phyloP scores from a whole-genome alignment of 1,284 basidiomycete species.

The Ceratobasidium papillatum region DNA sequence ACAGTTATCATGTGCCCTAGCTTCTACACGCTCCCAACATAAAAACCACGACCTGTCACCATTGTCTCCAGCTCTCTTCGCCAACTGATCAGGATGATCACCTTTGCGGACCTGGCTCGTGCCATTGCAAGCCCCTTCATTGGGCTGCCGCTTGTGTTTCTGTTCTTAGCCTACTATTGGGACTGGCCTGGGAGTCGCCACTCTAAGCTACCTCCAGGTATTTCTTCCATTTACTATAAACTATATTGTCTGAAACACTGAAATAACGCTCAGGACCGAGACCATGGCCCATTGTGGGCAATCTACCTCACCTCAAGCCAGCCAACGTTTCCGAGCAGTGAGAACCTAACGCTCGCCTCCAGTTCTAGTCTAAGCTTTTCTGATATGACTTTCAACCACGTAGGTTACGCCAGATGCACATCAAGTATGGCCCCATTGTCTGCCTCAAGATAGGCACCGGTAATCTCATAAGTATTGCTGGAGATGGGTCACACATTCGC shows the following conservation, averaged over 20 bases:
- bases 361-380: background rate
- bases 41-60: background rate
- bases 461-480: constrained; percentile 27
- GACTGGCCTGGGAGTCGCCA: constrained; percentile 24
- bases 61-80: background rate
- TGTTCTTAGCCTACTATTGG: constrained; percentile 5
- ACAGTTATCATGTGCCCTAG: background rate
- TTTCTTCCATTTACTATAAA: background rate
- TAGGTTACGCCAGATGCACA: constrained; percentile 16
- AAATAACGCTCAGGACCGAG: background rate
- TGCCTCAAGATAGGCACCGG: constrained; percentile 27
- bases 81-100: background rate
- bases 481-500: constrained; percentile 25
- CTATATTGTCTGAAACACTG: background rate
- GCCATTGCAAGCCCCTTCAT: background rate
- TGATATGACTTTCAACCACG: background rate
- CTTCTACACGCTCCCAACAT: background rate
- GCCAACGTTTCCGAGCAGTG: constrained; percentile 5
- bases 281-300: constrained; percentile 8
- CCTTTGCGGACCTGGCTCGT: background rate
- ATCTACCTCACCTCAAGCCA: constrained; percentile 13
- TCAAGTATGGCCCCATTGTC: constrained; percentile 29
- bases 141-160: background rate
- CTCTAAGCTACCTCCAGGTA: constrained; percentile 8
- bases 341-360: background rate